Base-by-base conservation (phyloP, 345 rosid species). In the Acer campestre region DNA sequence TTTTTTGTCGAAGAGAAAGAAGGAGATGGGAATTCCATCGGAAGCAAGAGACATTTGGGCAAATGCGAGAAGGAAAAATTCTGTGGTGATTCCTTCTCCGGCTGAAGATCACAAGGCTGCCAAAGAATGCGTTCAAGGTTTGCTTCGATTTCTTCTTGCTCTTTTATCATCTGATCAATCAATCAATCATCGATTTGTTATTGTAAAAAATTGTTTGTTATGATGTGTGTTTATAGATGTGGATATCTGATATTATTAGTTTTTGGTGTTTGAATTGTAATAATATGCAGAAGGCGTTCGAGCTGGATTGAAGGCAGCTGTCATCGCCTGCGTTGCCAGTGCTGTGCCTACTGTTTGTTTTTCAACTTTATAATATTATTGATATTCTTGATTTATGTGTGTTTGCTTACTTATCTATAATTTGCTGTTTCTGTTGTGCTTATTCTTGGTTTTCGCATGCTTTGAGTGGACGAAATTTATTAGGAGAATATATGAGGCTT, bases 231-330 rank as follows among this genome's bases (percentile, higher is more conserved):
- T 29, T 3, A 56, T 17, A 71, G 31, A 51, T 31, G 12, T 71
- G 14, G 1, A 35, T 59, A 59, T 8, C 64, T 71, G 64, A 71
- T 58, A 13, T 71, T 35, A 35, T n/a, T 42, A 42, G 64, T 1
- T 71, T 31, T 71, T 55, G 9, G 0, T 62, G 13, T 48, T 74
- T 31, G 63, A 31, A 63, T 63, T 23, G 35, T 75, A 6, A 38
- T 53, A 1, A 38, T 64, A 6, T 23, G 25, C 89, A 90, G 96
- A 90, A 61, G 92, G 92, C 56, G 87, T 79, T 67, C 84, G 85
- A 38, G 93, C 91, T 17, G 93, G 93, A 75, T 12, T 70, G n/a
- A 91, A 88, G 80, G 91, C 92, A 6, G 94, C 91, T 74, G 85
- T 82, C 17, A 31, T 90, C 12, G 64, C 85, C 1, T 74, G 77